Evolutionary conservation across 805 yeast species (phyloP).

Genomic region (Hanseniaspora pseudoguilliermondii): DNA sequence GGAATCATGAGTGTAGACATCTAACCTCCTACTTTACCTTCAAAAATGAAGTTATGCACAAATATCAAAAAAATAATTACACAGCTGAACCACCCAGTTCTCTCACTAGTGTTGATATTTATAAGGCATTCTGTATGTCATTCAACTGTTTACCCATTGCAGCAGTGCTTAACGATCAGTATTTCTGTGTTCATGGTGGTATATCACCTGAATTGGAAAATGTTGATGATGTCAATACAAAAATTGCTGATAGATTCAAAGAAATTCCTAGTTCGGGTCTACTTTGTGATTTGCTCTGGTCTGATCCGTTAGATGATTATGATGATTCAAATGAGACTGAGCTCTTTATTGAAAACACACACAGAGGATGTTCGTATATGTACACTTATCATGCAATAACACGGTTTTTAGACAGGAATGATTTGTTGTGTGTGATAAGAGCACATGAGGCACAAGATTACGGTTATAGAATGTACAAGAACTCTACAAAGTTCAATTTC

Average conservation of each 20-base stretch:
- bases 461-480: constrained; percentile 87
- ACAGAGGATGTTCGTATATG: constrained; percentile 86
- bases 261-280: constrained; percentile 90
- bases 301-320: constrained; percentile 87
- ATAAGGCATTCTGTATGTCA: constrained; percentile 60
- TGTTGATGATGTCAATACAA: constrained; percentile 50
- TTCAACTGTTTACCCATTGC: constrained; percentile 84
- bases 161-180: constrained; percentile 86
- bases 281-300: constrained; percentile 92
- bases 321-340: constrained; percentile 37
- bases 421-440: constrained; percentile 70
- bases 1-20: constrained; percentile 91
- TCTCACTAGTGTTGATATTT: constrained; percentile 30
- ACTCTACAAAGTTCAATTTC: constrained; percentile 71
- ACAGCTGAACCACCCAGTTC: neutral
- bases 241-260: constrained; percentile 54
- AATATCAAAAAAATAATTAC: constrained; percentile 37
- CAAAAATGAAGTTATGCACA: constrained; percentile 78
- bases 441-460: constrained; percentile 98
- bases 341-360: constrained; percentile 50
- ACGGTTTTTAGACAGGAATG: constrained; percentile 63
- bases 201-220: constrained; percentile 70
- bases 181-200: constrained; percentile 94
- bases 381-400: constrained; percentile 75
- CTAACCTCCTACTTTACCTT: constrained; percentile 89